phyloP scores from a whole-genome alignment of 2,329 filamentous ascomycete genomes.

The Ophiostoma australiae region DNA sequence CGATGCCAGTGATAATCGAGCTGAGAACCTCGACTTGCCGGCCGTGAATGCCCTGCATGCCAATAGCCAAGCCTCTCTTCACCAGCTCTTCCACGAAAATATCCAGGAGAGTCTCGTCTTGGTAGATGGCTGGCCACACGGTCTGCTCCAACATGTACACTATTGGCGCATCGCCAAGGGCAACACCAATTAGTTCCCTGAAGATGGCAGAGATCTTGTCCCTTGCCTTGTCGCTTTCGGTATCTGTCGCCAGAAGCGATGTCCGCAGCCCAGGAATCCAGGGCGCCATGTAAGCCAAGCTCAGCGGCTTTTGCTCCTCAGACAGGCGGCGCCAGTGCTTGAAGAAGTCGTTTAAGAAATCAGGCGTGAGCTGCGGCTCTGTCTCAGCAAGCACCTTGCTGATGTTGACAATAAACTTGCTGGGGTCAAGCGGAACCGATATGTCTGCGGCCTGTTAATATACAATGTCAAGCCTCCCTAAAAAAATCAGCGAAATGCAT shows the following conservation, averaged over 20 bases:
- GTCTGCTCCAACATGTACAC: conserved; percentile 58
- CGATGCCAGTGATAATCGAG: conserved; percentile 58
- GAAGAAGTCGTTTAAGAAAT: conserved; percentile 69
- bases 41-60: conserved; percentile 53
- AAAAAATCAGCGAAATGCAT: neutral
- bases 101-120: conserved; percentile 61
- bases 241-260: conserved; percentile 53
- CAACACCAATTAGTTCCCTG: conserved; percentile 62
- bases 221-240: conserved; percentile 60
- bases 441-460: conserved; percentile 44
- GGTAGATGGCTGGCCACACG: conserved; percentile 60
- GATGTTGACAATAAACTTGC: conserved; percentile 60
- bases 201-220: conserved; percentile 61
- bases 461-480: neutral
- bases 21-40: conserved; percentile 57
- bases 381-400: conserved; percentile 58
- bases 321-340: conserved; percentile 67
- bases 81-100: conserved; percentile 64
- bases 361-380: conserved; percentile 62
- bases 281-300: conserved; percentile 64
- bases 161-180: conserved; percentile 55
- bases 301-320: conserved; percentile 61
- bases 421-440: conserved; percentile 58
- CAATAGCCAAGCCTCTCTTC: conserved; percentile 56
- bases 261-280: conserved; percentile 61